Percentiles rank a stretch among this genome's conserved stretches.
Conservation (phyloP, 2,329 filamentous ascomycete species). For the Fusarium ramigenum region DNA sequence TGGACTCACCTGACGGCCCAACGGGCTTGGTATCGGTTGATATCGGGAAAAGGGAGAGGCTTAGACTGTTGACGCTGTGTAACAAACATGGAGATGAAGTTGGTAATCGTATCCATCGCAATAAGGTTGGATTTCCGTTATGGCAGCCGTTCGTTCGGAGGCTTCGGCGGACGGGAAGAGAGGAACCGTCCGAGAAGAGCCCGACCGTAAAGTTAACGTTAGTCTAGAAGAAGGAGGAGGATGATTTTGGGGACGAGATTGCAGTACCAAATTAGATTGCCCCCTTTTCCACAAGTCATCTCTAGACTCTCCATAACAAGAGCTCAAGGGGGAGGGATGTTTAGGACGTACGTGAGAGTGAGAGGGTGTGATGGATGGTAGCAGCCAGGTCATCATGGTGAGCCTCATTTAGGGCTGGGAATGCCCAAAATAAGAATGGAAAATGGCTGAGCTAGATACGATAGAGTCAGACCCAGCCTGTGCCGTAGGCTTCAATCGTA, state of each 20-base stretch:
- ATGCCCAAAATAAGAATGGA: conserved; percentile 9
- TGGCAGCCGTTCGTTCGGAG: conserved; percentile 33
- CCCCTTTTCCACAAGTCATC: not conserved
- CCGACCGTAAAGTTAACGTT: conserved; percentile 17
- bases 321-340: not conserved
- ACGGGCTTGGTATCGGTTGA: not conserved
- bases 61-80: conserved; percentile 8
- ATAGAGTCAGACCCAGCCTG: not conserved
- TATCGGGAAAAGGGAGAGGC: not conserved
- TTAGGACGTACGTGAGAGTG: not conserved
- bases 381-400: conserved; percentile 21
- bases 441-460: not conserved
- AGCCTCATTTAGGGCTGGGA: conserved; percentile 28
- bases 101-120: conserved; percentile 4
- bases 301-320: too few relatives aligned
- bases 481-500: not conserved
- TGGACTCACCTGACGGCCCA: not conserved
- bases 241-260: not conserved
- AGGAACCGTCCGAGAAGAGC: conserved; percentile 32
- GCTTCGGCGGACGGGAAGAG: conserved; percentile 33
- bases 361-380: conserved; percentile 10
- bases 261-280: not conserved
- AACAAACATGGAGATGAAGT: conserved; percentile 22
- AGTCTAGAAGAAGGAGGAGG: not conserved
- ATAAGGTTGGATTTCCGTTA: conserved; percentile 26